phyloP scores from a whole-genome alignment of 768 basidiomycete species.

The Collybia mongolica region DNA sequence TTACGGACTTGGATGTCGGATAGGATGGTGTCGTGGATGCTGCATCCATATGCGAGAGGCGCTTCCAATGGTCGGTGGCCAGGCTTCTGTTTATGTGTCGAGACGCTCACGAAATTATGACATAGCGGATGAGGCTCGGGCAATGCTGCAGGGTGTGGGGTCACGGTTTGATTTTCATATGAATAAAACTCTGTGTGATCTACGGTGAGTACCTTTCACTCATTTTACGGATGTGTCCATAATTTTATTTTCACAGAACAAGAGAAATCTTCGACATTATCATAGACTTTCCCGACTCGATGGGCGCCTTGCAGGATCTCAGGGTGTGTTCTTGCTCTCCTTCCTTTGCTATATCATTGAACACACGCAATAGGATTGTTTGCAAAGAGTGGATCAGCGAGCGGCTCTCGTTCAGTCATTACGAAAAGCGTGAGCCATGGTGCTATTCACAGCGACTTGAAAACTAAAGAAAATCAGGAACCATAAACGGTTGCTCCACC shows the following conservation, averaged over 20 bases:
- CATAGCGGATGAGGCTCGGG: slow-evolving; percentile 67
- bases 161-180: slow-evolving; percentile 90
- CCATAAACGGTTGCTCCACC: slow-evolving; percentile 86
- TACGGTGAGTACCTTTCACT: slow-evolving; percentile 51
- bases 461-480: slow-evolving; percentile 48
- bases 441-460: background rate
- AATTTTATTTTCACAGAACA: slow-evolving; percentile 38
- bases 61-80: slow-evolving; percentile 50
- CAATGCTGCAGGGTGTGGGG: slow-evolving; percentile 74
- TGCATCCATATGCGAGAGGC: slow-evolving; percentile 72
- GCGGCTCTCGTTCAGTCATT: slow-evolving; percentile 72
- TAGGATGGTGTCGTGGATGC: slow-evolving; percentile 84
- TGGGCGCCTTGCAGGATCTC: slow-evolving; percentile 81
- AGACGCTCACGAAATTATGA: slow-evolving; percentile 3
- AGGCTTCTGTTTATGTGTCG: slow-evolving; percentile 2
- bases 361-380: slow-evolving; percentile 50
- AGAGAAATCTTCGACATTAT: slow-evolving; percentile 95
- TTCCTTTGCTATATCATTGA: background rate
- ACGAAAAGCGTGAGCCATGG: slow-evolving; percentile 66
- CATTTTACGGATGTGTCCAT: background rate
- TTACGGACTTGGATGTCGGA: slow-evolving; percentile 77
- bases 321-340: slow-evolving; percentile 43
- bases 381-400: slow-evolving; percentile 80
- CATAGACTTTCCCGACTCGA: slow-evolving; percentile 89
- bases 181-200: slow-evolving; percentile 85